A percentile compares a stretch with the other conserved stretches of the same genome.
phyloP scores from a whole-genome alignment of 169 alveolate species.

The Perkinsus marinus region DNA sequence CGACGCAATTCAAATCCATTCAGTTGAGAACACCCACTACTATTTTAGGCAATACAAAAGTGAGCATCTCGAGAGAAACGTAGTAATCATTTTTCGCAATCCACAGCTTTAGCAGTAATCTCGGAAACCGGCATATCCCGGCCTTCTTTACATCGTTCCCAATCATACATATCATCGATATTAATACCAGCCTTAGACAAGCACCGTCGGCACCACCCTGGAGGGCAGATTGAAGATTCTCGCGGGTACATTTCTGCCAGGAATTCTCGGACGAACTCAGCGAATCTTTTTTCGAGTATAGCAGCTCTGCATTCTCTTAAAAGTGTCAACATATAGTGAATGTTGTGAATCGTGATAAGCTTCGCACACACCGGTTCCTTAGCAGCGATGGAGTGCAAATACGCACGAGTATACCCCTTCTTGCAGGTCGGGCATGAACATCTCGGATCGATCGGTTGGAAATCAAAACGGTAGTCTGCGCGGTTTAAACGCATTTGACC shows the following conservation, averaged over 20 bases:
- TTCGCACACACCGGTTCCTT: conserved; percentile 22
- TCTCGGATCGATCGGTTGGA: conserved; percentile 68
- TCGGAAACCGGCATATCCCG: neutral
- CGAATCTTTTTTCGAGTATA: neutral
- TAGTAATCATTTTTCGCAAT: neutral
- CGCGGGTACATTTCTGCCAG: neutral
- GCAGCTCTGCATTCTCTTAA: neutral
- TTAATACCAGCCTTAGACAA: neutral
- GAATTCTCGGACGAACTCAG: neutral
- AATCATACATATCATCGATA: neutral
- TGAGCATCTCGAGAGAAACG: neutral
- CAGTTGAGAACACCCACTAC: too few species aligned
- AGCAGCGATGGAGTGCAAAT: conserved; percentile 51
- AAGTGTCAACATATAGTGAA: conserved; percentile 47
- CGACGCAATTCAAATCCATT: too few species aligned
- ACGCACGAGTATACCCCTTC: conserved; percentile 69
- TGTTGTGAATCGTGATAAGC: conserved; percentile 76
- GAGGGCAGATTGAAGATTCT: neutral
- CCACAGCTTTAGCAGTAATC: neutral
- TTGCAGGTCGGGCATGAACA: conserved; percentile 83
- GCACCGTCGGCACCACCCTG: neutral
- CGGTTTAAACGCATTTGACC: conserved; percentile 48
- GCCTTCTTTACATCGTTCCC: neutral
- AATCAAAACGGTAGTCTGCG: conserved; percentile 45
- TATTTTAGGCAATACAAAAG: neutral